Evolutionary conservation across 1,139 yeast species (phyloP), one percentile per base, ranked within the genome.

Genomic region (Pneumocystis oryctolagi): DNA sequence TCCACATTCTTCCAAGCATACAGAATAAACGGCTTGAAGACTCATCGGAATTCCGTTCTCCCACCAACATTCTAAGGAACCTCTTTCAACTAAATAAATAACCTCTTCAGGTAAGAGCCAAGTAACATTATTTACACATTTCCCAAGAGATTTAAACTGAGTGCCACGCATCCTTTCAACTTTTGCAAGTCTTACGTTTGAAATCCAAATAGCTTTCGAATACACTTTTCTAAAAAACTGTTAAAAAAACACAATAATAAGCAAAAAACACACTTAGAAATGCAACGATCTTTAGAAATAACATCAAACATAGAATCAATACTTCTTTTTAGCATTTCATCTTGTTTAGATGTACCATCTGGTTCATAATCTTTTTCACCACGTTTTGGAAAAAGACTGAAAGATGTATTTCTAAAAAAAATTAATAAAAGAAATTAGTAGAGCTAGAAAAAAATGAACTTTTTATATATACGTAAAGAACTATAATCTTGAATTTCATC

Each of bases 291-390:
- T 0, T 79, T 79, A 0, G 72, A 71, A 42, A 90, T 74, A 0
- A 95, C 94, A 3, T 76, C 74, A 70, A 82, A 89, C 96, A 90
- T 89, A 35, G 87, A 83, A 31, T 80, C 73, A 62, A 87, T 77
- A 9, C 94, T 83, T 42, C 78, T 79, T 9, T 75, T 74, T 5
- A 90, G 75, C 25, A 79, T 76, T 5, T 73, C 69, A 1, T 70
- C 71, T 72, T 90, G 97, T 31, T 80, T 76, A 2, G 73, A 71
- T 0, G 94, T 84, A 0, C 90, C 89, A 72, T 85, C 92, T 0
- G 95, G 96, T 66, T 84, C 95, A 68, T 84, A 86, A 67, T 88
- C 96, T 72, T 90, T 90, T 65, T 84, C 92, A 1, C 96, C 96
- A 66, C 92, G 75, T 66, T 80, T 82, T 1, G 85, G 86, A n/a